phyloP scores from a whole-genome alignment of 2,329 filamentous ascomycete genomes.

The Ophiostoma piceae region DNA sequence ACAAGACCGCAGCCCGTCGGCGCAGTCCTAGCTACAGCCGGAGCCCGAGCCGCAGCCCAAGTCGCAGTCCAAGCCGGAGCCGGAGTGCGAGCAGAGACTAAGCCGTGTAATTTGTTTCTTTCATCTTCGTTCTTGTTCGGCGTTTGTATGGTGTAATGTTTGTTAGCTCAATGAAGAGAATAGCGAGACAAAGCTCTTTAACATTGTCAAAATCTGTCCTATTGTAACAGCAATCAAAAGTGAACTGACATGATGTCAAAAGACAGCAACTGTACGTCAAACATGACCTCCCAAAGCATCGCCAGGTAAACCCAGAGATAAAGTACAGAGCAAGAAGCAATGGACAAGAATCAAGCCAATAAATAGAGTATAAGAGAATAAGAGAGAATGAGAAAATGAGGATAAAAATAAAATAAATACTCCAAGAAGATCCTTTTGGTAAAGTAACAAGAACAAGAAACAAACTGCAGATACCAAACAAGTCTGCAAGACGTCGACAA shows the following conservation, averaged over 20 bases:
- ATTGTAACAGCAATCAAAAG: background rate
- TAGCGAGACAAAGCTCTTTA: background rate
- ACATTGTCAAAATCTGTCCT: background rate
- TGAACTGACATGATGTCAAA: background rate
- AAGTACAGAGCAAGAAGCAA: background rate
- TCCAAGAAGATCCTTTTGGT: background rate
- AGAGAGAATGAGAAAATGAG: no score
- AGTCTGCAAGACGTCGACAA: background rate
- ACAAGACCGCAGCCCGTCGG: constrained; percentile 8
- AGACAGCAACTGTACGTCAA: background rate
- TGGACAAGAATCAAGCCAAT: background rate
- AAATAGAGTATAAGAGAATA: no score
- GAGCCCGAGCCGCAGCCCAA: background rate
- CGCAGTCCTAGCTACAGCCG: constrained; percentile 12
- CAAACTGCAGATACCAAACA: background rate
- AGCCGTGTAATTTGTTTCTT: background rate
- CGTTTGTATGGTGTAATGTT: background rate
- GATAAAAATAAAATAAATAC: background rate
- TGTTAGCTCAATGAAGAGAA: background rate
- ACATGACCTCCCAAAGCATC: background rate
- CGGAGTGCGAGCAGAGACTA: background rate
- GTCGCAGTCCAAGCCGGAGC: constrained; percentile 17
- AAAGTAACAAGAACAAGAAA: background rate
- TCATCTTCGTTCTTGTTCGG: background rate
- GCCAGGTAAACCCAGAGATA: background rate